phyloP scores from a whole-genome alignment of 2,329 filamentous ascomycete genomes.

The Botrytis hyacinthi region DNA sequence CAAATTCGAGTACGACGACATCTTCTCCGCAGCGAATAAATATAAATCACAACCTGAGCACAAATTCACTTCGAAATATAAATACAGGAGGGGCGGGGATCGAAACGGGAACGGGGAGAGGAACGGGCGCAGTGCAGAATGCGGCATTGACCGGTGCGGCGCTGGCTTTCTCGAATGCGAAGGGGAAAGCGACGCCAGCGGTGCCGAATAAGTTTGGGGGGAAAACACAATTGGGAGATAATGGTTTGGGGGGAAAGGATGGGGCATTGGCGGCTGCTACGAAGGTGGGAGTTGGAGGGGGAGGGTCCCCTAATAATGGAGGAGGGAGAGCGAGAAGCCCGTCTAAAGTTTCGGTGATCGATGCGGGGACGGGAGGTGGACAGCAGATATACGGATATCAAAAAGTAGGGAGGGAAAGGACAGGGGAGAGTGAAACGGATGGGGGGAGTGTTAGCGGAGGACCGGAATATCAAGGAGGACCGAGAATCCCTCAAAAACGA shows the following conservation, averaged over 20 bases:
- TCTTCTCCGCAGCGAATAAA: background rate
- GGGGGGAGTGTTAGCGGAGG: background rate
- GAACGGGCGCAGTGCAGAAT: background rate
- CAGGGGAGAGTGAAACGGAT: conserved; percentile 1
- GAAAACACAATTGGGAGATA: background rate
- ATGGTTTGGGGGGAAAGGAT: conserved; percentile 40
- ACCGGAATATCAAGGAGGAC: background rate
- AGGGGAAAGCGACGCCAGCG: background rate
- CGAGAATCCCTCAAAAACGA: background rate
- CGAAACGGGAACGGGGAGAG: background rate
- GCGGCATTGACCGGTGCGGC: conserved; percentile 9
- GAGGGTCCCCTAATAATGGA: background rate
- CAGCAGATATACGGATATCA: conserved; percentile 1
- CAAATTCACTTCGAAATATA: conserved; percentile 5
- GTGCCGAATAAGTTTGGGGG: conserved; percentile 2
- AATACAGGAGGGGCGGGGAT: background rate
- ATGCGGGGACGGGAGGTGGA: background rate
- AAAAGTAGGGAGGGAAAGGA: conserved; percentile 20
- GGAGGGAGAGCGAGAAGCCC: conserved; percentile 20
- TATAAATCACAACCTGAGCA: background rate
- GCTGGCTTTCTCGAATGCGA: conserved; percentile 14
- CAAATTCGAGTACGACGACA: background rate
- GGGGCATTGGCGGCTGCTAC: conserved; percentile 47
- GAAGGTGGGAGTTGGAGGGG: conserved; percentile 33
- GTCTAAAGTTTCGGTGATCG: conserved; percentile 17